These are phyloP conservation scores for Sporothrix pseudoabietina DNA, from an alignment of 2,329 filamentous ascomycete species.

Conservation along the genomic window DNA sequence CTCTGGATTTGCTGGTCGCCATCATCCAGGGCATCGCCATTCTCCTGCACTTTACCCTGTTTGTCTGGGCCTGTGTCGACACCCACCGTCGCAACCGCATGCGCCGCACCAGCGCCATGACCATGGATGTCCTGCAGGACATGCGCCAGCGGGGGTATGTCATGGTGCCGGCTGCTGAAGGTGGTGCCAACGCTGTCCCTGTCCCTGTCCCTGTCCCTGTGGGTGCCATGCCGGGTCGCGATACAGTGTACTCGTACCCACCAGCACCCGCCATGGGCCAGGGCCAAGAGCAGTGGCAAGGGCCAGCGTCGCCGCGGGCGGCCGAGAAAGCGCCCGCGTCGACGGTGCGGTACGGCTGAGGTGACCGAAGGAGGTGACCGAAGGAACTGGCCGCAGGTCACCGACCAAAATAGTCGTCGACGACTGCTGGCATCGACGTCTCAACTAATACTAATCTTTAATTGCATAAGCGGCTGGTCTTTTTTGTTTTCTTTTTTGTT, in stretches of 20 bases:
- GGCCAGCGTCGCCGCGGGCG: constrained; percentile 7
- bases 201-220: background rate
- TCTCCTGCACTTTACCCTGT: constrained; percentile 44
- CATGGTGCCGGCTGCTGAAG: constrained; percentile 28
- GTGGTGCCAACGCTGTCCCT: background rate
- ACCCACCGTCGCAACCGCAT: constrained; percentile 27
- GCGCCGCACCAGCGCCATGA: background rate
- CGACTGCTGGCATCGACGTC: background rate
- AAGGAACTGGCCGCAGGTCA: background rate
- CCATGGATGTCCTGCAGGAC: constrained; percentile 28
- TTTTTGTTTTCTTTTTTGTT: background rate
- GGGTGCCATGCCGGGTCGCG: background rate
- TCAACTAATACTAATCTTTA: constrained; percentile 8
- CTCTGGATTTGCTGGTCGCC: background rate
- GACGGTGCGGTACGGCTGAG: background rate
- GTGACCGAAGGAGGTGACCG: too few species aligned
- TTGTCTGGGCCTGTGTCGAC: constrained; percentile 36
- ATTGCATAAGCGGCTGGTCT: constrained; percentile 8
- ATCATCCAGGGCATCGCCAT: constrained; percentile 48
- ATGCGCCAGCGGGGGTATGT: constrained; percentile 30
- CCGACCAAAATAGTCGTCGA: background rate
- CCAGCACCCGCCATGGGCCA: background rate
- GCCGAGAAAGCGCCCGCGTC: constrained; percentile 10
- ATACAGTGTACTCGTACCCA: constrained; percentile 19
- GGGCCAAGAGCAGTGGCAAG: background rate